Evolutionary conservation across 2,329 filamentous ascomycete genomes (phyloP).

Genomic region (Ophiostoma sp.): DNA sequence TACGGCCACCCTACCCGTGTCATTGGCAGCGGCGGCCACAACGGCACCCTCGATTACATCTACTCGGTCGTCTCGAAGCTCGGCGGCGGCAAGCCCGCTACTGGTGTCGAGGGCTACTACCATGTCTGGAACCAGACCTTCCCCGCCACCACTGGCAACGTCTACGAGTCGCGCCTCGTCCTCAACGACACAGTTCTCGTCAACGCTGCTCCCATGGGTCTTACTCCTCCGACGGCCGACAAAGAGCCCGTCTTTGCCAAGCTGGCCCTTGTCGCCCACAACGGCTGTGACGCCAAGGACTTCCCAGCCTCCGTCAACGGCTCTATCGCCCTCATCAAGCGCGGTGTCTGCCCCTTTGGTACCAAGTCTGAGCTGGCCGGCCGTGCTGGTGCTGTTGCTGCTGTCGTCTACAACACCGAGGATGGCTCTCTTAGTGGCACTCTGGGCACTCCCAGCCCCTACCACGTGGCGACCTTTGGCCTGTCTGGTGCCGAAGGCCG

Average conservation of each 20-base stretch:
- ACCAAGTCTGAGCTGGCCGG: conserved; percentile 65
- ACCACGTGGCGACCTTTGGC: conserved; percentile 64
- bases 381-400: conserved; percentile 63
- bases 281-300: conserved; percentile 60
- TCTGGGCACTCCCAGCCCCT: conserved; percentile 53
- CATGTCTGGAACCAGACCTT: conserved; percentile 59
- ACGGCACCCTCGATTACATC: conserved; percentile 61
- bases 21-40: conserved; percentile 62
- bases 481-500: conserved; percentile 56
- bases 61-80: conserved; percentile 49
- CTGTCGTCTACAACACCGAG: conserved; percentile 70
- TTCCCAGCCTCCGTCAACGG: conserved; percentile 55
- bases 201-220: conserved; percentile 51
- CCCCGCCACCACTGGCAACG: conserved; percentile 54
- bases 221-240: conserved; percentile 61
- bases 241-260: conserved; percentile 55
- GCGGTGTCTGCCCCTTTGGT: conserved; percentile 67
- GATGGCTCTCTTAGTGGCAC: conserved; percentile 60
- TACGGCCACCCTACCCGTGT: conserved; percentile 66
- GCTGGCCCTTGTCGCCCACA: conserved; percentile 54
- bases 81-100: conserved; percentile 35
- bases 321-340: conserved; percentile 64
- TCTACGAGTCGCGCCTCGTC: conserved; percentile 54
- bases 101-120: conserved; percentile 46
- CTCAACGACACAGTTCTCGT: conserved; percentile 49